These are phyloP conservation scores for Sporothrix globosa DNA, from an alignment of 2,329 filamentous ascomycete genomes.

Conservation along the genomic window DNA sequence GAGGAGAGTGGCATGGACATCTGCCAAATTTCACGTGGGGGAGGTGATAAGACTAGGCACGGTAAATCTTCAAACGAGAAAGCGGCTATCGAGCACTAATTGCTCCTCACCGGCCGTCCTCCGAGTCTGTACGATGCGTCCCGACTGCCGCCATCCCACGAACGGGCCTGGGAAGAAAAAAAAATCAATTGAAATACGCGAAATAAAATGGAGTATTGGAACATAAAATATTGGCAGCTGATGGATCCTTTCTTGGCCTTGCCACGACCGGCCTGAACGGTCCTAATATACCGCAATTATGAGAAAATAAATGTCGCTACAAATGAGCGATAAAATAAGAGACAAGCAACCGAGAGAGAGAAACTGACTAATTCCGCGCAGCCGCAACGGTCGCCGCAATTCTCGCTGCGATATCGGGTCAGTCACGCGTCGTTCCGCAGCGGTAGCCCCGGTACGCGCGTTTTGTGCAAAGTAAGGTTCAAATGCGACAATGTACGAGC, in stretches of 20 bases:
- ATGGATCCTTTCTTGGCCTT: background rate
- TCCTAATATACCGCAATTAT: slow-evolving; percentile 24
- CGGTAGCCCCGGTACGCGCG: slow-evolving; percentile 14
- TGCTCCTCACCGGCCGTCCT: slow-evolving; percentile 5
- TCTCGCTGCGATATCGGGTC: slow-evolving; percentile 26
- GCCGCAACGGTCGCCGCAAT: slow-evolving; percentile 19
- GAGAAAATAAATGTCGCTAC: slow-evolving; percentile 1
- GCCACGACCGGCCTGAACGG: slow-evolving; percentile 11
- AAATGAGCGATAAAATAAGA: background rate
- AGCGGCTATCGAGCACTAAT: background rate
- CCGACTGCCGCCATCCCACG: slow-evolving; percentile 6
- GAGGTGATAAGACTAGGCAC: background rate
- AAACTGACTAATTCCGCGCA: slow-evolving; percentile 21
- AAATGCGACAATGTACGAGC: background rate
- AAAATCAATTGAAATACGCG: background rate
- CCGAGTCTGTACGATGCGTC: background rate
- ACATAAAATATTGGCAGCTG: background rate
- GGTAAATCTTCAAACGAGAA: background rate
- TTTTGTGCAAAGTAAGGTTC: background rate
- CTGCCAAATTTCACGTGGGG: slow-evolving; percentile 24
- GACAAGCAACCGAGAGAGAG: no score
- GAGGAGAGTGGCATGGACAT: background rate
- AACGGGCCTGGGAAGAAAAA: background rate
- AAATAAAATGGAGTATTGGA: background rate
- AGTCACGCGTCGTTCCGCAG: slow-evolving; percentile 10